Evolutionary conservation across 2,329 filamentous ascomycete genomes (phyloP).

Genomic region (Pyrenophora teres): DNA sequence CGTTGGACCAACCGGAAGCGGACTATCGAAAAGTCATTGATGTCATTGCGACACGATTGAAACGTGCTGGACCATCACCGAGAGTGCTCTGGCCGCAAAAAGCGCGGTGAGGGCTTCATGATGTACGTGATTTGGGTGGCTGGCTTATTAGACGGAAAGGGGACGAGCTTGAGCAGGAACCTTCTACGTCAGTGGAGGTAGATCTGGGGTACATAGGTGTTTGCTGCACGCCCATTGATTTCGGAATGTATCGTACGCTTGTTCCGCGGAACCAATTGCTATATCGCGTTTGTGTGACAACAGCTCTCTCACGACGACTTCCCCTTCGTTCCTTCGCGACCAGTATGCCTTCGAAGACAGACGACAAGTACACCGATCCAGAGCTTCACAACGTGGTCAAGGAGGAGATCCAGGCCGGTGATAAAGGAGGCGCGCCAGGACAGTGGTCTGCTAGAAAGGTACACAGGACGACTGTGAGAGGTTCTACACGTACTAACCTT

Average conservation of each 20-base stretch:
- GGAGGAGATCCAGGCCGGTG: conserved; percentile 52
- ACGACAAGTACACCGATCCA: conserved; percentile 55
- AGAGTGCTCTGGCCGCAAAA: conserved; percentile 1
- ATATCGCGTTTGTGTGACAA: background rate
- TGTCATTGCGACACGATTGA: conserved; percentile 12
- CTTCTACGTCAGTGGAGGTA: conserved; percentile 15
- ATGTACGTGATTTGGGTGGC: conserved; percentile 18
- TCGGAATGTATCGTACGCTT: conserved; percentile 6
- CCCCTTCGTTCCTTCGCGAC: background rate
- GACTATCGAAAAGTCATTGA: conserved; percentile 14
- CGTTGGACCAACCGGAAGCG: conserved; percentile 1
- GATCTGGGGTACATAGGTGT: conserved; percentile 18
- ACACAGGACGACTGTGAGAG: background rate
- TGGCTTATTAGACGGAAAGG: conserved; percentile 4
- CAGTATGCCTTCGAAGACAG: conserved; percentile 49
- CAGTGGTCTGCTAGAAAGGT: conserved; percentile 58
- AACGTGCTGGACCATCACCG: conserved; percentile 8
- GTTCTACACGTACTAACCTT: background rate
- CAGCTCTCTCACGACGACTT: background rate
- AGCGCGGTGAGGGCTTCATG: conserved; percentile 11
- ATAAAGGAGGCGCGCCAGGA: conserved; percentile 55
- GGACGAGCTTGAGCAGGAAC: conserved; percentile 17
- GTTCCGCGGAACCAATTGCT: background rate
- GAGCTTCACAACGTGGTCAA: conserved; percentile 54
- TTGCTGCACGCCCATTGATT: background rate